Conservation (phyloP, 192 early-diverging fungal species). For the Coemansia sp. region DNA sequence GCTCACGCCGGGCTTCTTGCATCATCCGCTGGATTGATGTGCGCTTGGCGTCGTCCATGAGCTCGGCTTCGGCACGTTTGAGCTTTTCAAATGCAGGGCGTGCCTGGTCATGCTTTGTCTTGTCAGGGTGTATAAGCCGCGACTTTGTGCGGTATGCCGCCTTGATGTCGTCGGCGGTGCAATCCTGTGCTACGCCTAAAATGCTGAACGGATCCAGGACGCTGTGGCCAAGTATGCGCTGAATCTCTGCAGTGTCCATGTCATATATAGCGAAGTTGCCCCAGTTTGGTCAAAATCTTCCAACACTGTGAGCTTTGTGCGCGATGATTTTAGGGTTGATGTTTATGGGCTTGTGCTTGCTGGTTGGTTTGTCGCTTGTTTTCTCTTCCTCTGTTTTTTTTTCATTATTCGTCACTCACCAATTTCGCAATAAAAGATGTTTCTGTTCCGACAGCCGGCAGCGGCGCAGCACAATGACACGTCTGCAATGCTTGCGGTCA, state of each 20-base stretch:
- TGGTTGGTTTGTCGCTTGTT: not conserved
- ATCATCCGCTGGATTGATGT: conserved; percentile 23
- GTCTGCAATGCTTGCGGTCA: conserved; percentile 32
- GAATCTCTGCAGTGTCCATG: conserved; percentile 27
- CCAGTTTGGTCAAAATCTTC: no score
- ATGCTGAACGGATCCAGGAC: conserved; percentile 40
- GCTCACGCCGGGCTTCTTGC: conserved; percentile 32
- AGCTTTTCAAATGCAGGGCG: conserved; percentile 44
- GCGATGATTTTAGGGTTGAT: no score
- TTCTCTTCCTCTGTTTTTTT: not conserved
- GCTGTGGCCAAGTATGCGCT: conserved; percentile 27
- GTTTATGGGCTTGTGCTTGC: not conserved
- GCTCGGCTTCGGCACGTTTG: conserved; percentile 31
- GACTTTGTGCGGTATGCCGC: conserved; percentile 39
- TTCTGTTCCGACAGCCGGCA: conserved; percentile 24
- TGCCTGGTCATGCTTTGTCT: conserved; percentile 27
- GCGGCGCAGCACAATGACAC: conserved; percentile 22
- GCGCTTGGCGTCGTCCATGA: conserved; percentile 43
- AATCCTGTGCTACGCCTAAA: conserved; percentile 16
- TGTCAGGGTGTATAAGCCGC: conserved; percentile 45
- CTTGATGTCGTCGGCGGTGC: conserved; percentile 27
- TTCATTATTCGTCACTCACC: not conserved
- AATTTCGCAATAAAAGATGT: conserved; percentile 14
- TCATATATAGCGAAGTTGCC: no score
- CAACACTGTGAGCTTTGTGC: no score